Percentiles rank a stretch among this genome's conserved stretches.
These are phyloP conservation scores for Crataegus laevigata DNA, from an alignment of 306 rosid species.

Conservation along the genomic window DNA sequence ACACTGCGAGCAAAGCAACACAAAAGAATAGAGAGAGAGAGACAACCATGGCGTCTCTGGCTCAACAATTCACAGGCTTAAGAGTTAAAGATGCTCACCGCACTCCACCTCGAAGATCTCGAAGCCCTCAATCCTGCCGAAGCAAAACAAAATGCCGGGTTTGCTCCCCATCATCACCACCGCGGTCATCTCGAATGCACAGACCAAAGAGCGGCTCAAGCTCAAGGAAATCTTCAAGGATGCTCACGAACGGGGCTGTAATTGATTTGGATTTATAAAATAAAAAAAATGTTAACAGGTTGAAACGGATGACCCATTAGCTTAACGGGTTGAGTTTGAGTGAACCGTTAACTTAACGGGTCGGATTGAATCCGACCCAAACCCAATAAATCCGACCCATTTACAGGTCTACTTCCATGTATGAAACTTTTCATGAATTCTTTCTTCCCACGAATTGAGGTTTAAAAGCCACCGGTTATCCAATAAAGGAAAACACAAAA, in stretches of 20 bases:
- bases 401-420: too few relatives aligned
- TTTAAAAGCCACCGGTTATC: neutral
- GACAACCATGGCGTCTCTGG: slow-evolving; percentile 44
- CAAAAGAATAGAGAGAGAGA: too few relatives aligned
- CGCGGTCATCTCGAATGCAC: slow-evolving; percentile 48
- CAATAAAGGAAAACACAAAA: neutral
- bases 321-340: too few relatives aligned
- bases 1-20: neutral
- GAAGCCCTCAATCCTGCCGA: slow-evolving; percentile 19
- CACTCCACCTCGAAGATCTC: slow-evolving; percentile 43
- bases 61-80: slow-evolving; percentile 56
- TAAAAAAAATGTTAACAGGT: too few relatives aligned
- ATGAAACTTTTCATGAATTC: neutral
- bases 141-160: slow-evolving; percentile 17
- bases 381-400: too few relatives aligned
- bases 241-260: slow-evolving; percentile 45
- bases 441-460: neutral
- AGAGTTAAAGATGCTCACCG: slow-evolving; percentile 46
- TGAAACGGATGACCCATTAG: too few relatives aligned
- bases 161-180: slow-evolving; percentile 36
- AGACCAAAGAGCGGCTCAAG: slow-evolving; percentile 59
- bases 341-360: too few relatives aligned
- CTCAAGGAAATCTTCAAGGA: slow-evolving; percentile 64
- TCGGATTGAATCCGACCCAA: too few relatives aligned
- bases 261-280: too few relatives aligned